Evolutionary conservation across 805 yeast genomes (phyloP), one percentile per base, ranked within the genome.

Genomic region (Sungouiozyma ichnusensis): DNA sequence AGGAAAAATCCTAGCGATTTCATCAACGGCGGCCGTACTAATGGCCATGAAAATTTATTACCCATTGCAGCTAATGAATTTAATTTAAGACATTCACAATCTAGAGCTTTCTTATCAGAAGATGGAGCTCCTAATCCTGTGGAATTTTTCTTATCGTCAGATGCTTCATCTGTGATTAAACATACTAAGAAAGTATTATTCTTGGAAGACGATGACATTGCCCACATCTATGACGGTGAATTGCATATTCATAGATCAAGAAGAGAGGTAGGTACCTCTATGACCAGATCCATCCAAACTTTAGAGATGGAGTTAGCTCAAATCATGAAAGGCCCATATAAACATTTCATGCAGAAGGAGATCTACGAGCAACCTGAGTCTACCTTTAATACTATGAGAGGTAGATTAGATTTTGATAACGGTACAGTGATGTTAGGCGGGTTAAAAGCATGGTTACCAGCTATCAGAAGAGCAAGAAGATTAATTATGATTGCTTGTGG

Each of bases 401-500:
- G 99, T 60, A 85, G 99, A 72, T 73, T 92, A 48, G 97, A 92
- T 66, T 92, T 92, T 59, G 87, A 79, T 36, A 79, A 80, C 62
- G 72, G 73, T 54, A 70, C 67, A 35, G 82, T 92, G 52, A 83
- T 76, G 51, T 73, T 92, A 47, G 98, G 98, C 58, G 99, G 99
- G 34, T 73, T 92, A 57, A 77, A 82, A 53, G 73, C 82, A 14
- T 85, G 80, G 74, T 71, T 92, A 48, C 79, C 92, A 20, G 84
- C 92, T 37, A 85, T 92, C 48, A 78, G 97, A 68, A 79, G 96
- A 59, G 87, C 96, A 54, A 79, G 97, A 68, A 79, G 98, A 66
- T 75, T 92, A 55, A 85, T 88, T 46, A 92, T 92, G 97, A 85
- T 92, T 68, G 99, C 98, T 2, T 92, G 99, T 69, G 99, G 99